Conservation (phyloP, 352 stramenopile species). For the Globisporangium nagaii region DNA sequence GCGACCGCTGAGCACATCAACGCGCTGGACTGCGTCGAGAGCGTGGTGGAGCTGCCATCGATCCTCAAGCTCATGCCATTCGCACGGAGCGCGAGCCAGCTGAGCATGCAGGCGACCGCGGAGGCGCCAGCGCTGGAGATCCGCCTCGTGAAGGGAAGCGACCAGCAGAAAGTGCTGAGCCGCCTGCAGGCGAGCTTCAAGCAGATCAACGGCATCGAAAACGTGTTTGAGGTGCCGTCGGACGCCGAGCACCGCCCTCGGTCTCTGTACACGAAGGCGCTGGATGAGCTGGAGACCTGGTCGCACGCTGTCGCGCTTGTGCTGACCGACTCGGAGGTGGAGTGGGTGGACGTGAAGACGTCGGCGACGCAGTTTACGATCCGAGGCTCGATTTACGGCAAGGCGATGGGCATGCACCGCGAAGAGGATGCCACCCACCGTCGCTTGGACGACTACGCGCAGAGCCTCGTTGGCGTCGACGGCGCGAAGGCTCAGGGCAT, state of each 20-base stretch:
- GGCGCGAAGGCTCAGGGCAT: constrained; percentile 55
- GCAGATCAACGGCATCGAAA: constrained; percentile 43
- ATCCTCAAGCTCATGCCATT: constrained; percentile 78
- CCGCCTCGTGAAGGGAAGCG: constrained; percentile 33
- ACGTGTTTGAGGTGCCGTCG: constrained; percentile 44
- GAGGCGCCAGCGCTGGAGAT: constrained; percentile 55
- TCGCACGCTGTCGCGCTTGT: constrained; percentile 44
- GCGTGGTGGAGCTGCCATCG: constrained; percentile 33
- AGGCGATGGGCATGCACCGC: constrained; percentile 3
- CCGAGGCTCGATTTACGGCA: constrained; percentile 12
- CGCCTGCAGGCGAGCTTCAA: constrained; percentile 34
- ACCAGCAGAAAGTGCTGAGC: constrained; percentile 20
- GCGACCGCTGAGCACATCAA: constrained; percentile 23
- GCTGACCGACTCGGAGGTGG: constrained; percentile 41
- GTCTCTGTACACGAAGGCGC: constrained; percentile 45
- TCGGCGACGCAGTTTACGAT: constrained; percentile 30
- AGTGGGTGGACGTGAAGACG: constrained; percentile 53
- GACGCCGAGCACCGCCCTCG: constrained; percentile 16
- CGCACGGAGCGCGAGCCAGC: constrained; percentile 36
- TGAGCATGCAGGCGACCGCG: constrained; percentile 23
- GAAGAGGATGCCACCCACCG: constrained; percentile 13
- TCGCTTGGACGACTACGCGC: constrained; percentile 58
- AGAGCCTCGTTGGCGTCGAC: constrained; percentile 60
- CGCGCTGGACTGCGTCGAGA: constrained; percentile 39
- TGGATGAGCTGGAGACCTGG: constrained; percentile 55